These are phyloP conservation scores for Coemansia sp. DNA, from an alignment of 192 early-diverging fungal genomes.

Conservation along the genomic window DNA sequence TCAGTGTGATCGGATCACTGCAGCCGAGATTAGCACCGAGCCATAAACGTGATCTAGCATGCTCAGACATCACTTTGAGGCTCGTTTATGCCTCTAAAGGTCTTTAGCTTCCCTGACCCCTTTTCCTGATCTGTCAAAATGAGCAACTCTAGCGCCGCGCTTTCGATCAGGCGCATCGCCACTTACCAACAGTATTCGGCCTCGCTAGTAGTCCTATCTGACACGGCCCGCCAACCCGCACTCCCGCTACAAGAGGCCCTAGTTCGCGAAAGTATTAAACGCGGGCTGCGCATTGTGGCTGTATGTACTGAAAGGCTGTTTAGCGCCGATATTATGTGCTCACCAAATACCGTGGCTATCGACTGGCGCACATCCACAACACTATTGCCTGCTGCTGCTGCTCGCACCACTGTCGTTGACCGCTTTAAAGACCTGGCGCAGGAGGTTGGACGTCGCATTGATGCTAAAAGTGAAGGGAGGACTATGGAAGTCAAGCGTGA, in stretches of 20 bases:
- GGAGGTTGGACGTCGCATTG: neutral
- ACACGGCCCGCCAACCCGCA: conserved; percentile 45
- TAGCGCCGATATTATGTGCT: conserved; percentile 30
- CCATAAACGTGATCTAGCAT: neutral
- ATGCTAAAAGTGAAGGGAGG: neutral
- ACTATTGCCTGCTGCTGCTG: neutral
- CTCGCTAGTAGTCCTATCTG: conserved; percentile 41
- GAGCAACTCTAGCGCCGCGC: conserved; percentile 11
- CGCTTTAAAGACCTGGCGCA: neutral
- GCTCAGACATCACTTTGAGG: neutral
- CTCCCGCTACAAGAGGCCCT: conserved; percentile 46
- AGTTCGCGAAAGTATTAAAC: conserved; percentile 31
- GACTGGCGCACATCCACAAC: conserved; percentile 20
- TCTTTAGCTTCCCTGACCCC: neutral
- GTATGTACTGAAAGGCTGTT: conserved; percentile 29
- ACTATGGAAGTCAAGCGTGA: too few relatives aligned
- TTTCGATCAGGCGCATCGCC: conserved; percentile 43
- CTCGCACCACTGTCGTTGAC: neutral
- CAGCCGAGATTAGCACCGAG: neutral
- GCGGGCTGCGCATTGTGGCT: conserved; percentile 22
- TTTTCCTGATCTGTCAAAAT: conserved; percentile 5
- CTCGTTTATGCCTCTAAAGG: neutral
- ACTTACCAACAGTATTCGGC: conserved; percentile 37
- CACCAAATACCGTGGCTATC: conserved; percentile 2
- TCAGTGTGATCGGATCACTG: neutral